A percentile compares a stretch with the other conserved stretches of the same genome.
phyloP scores from a whole-genome alignment of 371 early-diverging fungal genomes.

The Coemansia sp. region DNA sequence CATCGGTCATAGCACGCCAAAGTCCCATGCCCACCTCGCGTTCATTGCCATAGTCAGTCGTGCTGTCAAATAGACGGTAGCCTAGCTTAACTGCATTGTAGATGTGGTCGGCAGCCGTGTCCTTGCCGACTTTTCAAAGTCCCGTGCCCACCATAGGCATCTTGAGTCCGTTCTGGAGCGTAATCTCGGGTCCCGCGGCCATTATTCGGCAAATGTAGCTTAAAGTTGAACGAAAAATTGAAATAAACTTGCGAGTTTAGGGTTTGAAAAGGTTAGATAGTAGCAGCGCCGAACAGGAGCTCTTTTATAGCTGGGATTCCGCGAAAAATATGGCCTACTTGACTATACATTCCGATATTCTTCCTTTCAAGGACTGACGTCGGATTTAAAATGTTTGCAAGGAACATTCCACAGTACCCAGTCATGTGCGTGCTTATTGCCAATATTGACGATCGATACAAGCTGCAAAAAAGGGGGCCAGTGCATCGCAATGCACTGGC shows the following conservation, averaged over 20 bases:
- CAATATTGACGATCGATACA: too few species aligned
- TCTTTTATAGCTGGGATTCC: too few species aligned
- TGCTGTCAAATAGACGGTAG: slow-evolving; percentile 53
- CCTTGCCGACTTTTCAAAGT: slow-evolving; percentile 37
- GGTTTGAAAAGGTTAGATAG: too few species aligned
- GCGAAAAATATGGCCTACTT: too few species aligned
- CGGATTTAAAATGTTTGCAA: too few species aligned
- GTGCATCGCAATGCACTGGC: too few species aligned
- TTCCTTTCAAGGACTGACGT: too few species aligned
- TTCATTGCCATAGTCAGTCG: slow-evolving; percentile 77
- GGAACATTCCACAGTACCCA: too few species aligned
- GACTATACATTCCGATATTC: too few species aligned
- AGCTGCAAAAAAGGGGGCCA: too few species aligned
- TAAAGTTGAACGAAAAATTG: background rate
- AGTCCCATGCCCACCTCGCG: slow-evolving; percentile 68
- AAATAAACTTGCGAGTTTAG: background rate
- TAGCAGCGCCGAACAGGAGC: too few species aligned
- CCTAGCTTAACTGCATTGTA: slow-evolving; percentile 43
- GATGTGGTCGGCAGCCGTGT: slow-evolving; percentile 14
- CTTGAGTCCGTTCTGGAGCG: slow-evolving; percentile 17
- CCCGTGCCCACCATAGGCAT: slow-evolving; percentile 48
- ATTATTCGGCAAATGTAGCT: background rate
- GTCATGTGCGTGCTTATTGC: too few species aligned
- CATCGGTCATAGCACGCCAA: slow-evolving; percentile 24
- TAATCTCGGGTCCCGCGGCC: slow-evolving; percentile 5